A percentile compares a stretch with the other conserved stretches of the same genome.
Conservation (phyloP, 441 rosid species). For the California macrophylla region DNA sequence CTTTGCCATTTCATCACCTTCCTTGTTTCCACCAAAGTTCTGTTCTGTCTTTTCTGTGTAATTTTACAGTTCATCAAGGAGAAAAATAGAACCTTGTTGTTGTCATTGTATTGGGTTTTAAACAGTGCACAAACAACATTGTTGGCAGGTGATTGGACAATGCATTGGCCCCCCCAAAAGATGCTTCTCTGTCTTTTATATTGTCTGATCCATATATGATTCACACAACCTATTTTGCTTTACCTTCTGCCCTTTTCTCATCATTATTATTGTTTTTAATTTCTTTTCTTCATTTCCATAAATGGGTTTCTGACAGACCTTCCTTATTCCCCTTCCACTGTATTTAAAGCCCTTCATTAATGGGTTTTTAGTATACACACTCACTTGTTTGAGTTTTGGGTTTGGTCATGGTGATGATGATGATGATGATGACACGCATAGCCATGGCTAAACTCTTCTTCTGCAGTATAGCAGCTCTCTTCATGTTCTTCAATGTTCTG, state of each 20-base stretch:
- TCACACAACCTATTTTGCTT: background rate
- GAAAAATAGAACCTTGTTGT: background rate
- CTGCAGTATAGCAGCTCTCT: background rate
- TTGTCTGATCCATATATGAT: background rate
- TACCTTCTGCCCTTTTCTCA: background rate
- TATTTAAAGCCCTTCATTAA: background rate
- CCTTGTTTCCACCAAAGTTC: background rate
- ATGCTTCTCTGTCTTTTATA: background rate
- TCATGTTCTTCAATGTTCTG: slow-evolving; percentile 19
- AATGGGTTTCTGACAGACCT: background rate
- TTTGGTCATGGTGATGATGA: no score
- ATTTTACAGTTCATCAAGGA: background rate
- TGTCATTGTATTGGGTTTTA: background rate
- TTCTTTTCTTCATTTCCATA: background rate
- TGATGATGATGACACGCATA: background rate
- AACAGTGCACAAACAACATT: background rate
- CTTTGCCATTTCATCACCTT: background rate
- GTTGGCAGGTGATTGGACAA: slow-evolving; percentile 1
- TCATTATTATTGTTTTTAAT: background rate
- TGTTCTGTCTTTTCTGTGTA: background rate
- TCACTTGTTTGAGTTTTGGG: background rate
- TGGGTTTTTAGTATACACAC: background rate
- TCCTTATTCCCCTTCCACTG: background rate
- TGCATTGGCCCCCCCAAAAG: background rate
- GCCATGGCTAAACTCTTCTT: slow-evolving; percentile 22